phyloP scores from a whole-genome alignment of 1,139 yeast species.

The Saccharomycopsis hybrid region DNA sequence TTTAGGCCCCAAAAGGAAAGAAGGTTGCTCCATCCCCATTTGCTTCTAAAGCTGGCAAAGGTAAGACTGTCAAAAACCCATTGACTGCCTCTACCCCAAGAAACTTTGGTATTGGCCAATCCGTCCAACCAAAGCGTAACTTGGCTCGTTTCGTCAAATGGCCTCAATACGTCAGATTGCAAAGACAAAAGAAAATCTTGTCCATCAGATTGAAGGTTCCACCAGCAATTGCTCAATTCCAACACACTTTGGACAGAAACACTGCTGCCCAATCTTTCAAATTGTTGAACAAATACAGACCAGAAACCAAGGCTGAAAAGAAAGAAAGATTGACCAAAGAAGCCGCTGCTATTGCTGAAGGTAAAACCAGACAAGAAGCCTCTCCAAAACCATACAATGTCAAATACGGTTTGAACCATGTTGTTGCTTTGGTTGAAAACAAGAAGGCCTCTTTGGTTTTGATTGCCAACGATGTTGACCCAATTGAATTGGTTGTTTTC shows the following conservation, averaged over 20 bases:
- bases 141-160: conserved; percentile 94
- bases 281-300: conserved; percentile 97
- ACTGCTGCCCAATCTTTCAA: conserved; percentile 95
- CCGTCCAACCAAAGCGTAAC: conserved; percentile 92
- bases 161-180: conserved; percentile 96
- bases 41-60: conserved; percentile 41
- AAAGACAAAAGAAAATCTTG: conserved; percentile 96
- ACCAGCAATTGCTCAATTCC: conserved; percentile 96
- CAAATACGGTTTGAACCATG: conserved; percentile 98
- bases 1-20: conserved; percentile 65
- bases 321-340: conserved; percentile 97
- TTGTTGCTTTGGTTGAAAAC: conserved; percentile 93
- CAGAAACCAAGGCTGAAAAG: conserved; percentile 95
- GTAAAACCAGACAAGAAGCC: conserved; percentile 91
- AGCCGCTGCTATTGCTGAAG: conserved; percentile 98
- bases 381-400: conserved; percentile 94
- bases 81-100: conserved; percentile 82
- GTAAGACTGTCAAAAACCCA: conserved; percentile 54
- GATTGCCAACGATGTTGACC: conserved; percentile 98
- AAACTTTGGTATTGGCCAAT: conserved; percentile 95
- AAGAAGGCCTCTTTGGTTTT: conserved; percentile 95
- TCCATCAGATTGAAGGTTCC: conserved; percentile 96
- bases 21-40: conserved; percentile 93
- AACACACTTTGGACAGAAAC: conserved; percentile 93
- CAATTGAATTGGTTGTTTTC: conserved; percentile 93